Evolutionary conservation across 2,329 filamentous ascomycete species (phyloP).

Genomic region (Didymella pomorum): DNA sequence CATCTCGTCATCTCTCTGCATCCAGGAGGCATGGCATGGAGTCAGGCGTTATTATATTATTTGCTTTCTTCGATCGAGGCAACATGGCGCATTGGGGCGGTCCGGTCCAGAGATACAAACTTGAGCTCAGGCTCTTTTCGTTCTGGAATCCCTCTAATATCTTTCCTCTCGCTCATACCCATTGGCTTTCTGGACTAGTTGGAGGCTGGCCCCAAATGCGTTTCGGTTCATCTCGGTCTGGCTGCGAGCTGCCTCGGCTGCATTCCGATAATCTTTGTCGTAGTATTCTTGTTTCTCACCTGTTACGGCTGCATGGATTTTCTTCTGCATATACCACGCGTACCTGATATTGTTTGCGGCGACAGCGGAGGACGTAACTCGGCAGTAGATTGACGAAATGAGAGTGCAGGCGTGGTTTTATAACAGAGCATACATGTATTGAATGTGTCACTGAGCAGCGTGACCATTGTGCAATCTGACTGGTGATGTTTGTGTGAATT

Average conservation of each 20-base stretch:
- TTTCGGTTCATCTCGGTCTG: conserved; percentile 38
- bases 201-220: conserved; percentile 51
- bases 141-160: conserved; percentile 48
- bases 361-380: conserved; percentile 28
- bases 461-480: not conserved
- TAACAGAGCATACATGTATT: conserved; percentile 38
- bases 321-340: conserved; percentile 50
- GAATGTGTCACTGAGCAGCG: conserved; percentile 21
- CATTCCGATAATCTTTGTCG: conserved; percentile 40
- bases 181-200: conserved; percentile 44
- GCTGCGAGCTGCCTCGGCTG: conserved; percentile 31
- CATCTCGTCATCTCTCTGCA: conserved; percentile 40
- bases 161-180: conserved; percentile 49
- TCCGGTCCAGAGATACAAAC: conserved; percentile 46
- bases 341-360: conserved; percentile 39
- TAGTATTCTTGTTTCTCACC: conserved; percentile 27
- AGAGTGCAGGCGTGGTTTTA: conserved; percentile 27
- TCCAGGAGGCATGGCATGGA: conserved; percentile 48
- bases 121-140: conserved; percentile 46
- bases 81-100: conserved; percentile 48
- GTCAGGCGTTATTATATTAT: conserved; percentile 33
- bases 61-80: conserved; percentile 35
- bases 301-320: conserved; percentile 31
- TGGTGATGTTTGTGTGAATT: conserved; percentile 4
- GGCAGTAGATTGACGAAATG: conserved; percentile 33